These are phyloP conservation scores for Polygonum aviculare DNA, from an alignment of 148 eudicot genomes.

Conservation along the genomic window DNA sequence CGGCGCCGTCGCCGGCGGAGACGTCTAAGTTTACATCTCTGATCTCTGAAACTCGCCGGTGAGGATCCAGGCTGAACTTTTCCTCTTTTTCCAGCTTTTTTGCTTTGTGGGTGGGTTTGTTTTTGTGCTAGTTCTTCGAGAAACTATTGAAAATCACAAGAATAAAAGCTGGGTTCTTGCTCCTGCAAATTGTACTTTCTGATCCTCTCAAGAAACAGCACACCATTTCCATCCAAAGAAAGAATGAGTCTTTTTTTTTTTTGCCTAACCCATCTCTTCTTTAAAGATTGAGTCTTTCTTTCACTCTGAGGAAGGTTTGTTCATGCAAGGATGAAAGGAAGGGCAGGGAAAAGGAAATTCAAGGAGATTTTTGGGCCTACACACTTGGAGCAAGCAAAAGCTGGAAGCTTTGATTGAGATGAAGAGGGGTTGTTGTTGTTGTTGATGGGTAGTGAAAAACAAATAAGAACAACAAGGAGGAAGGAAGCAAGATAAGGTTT, in stretches of 20 bases:
- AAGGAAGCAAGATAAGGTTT: neutral
- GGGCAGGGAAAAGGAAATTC: neutral
- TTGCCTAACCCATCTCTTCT: neutral
- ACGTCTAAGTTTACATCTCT: constrained; percentile 25
- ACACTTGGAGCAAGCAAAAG: neutral
- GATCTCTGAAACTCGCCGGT: neutral
- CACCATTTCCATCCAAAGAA: neutral
- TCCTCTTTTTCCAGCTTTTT: constrained; percentile 53
- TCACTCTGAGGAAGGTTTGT: neutral
- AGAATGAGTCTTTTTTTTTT: too few relatives aligned
- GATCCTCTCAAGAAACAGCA: constrained; percentile 19
- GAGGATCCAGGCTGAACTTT: constrained; percentile 52
- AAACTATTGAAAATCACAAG: neutral
- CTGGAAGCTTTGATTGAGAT: neutral
- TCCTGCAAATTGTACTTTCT: constrained; percentile 4
- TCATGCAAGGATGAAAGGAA: neutral
- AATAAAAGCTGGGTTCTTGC: neutral
- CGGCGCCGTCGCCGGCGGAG: constrained; percentile 4
- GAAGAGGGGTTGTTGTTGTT: neutral
- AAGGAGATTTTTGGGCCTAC: neutral
- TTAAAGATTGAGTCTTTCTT: neutral
- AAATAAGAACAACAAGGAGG: neutral
- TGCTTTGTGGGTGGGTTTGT: too few relatives aligned
- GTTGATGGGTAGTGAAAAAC: neutral
- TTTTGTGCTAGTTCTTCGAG: too few relatives aligned